Evolutionary conservation across 208 protist genomes (phyloP), one percentile per base, ranked within the genome.

Genomic region (Acanthamoeba healyi): DNA sequence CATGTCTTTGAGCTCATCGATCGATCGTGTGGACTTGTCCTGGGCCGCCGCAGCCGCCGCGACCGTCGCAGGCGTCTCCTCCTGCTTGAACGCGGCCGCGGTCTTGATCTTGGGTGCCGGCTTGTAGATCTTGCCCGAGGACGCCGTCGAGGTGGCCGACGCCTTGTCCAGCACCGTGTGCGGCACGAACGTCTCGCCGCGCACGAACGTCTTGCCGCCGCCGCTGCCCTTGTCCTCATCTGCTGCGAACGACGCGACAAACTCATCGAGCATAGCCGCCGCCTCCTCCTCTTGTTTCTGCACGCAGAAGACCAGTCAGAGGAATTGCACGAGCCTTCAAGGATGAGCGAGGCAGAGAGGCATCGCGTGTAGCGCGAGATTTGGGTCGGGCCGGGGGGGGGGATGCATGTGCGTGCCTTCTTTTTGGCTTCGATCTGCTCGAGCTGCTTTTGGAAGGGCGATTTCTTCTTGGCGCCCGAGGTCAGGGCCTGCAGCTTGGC

Each of bases 391-490:
- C n/a, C n/a, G n/a, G n/a, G n/a, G n/a, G n/a, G n/a, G n/a, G n/a
- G n/a, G n/a, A n/a, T n/a, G n/a, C n/a, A n/a, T n/a, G n/a, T n/a
- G n/a, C n/a, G n/a, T n/a, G n/a, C 90, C 90, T 94, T 94, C 22
- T 81, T 94, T 67, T 87, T 94, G 19, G 90, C 90, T 54, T 94
- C 90, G 26, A 54, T 42, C 34, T 89, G 70, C n/a, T 94, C 90
- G 0, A 79, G 42, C 17, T 94, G 90, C 90, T 94, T 94, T 38
- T 94, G 90, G 40, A 94, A 94, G 34, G 90, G 90, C 67, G 67
- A 65, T 40, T 94, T 94, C 40, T 94, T 94, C 49, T 70, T 93
- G 3, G 46, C 32, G 24, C 56, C 61, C 22, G 44, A 26, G 36
- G 42, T 46, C 44, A 93, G 36, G 46, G 88, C 61, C 56, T 93